phyloP scores from a whole-genome alignment of 2,329 filamentous ascomycete species.

The Sporothrix humicola region DNA sequence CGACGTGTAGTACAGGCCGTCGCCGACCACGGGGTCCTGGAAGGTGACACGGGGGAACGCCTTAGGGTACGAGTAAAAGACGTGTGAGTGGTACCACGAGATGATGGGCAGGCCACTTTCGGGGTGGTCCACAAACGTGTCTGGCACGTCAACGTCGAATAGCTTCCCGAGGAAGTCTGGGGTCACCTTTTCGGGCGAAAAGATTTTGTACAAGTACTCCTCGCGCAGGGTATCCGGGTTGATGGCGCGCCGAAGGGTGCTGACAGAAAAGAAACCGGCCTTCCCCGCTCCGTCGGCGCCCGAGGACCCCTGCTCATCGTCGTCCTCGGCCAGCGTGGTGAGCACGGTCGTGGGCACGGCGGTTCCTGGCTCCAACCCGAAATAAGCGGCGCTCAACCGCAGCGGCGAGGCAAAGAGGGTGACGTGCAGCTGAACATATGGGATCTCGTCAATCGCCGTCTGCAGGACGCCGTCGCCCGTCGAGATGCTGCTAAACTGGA shows the following conservation, averaged over 20 bases:
- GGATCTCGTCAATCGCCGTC: constrained; percentile 73
- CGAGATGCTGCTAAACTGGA: constrained; percentile 77
- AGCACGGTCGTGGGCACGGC: constrained; percentile 75
- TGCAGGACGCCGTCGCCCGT: constrained; percentile 70
- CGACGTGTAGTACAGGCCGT: constrained; percentile 72
- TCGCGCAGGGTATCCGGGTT: constrained; percentile 62
- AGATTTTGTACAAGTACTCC: constrained; percentile 70
- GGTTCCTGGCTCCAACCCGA: constrained; percentile 65
- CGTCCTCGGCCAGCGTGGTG: constrained; percentile 74
- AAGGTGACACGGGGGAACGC: constrained; percentile 86
- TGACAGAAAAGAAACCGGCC: constrained; percentile 85
- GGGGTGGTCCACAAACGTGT: constrained; percentile 46
- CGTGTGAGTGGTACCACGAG: constrained; percentile 77
- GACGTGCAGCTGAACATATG: constrained; percentile 85
- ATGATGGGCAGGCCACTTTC: constrained; percentile 57
- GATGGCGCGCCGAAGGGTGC: constrained; percentile 67
- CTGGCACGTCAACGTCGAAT: constrained; percentile 56
- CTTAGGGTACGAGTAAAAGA: constrained; percentile 86
- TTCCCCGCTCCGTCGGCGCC: constrained; percentile 68
- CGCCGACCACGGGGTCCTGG: constrained; percentile 74
- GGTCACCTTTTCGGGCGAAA: constrained; percentile 62
- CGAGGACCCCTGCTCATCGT: constrained; percentile 51
- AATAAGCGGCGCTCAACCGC: constrained; percentile 72
- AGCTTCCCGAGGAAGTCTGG: constrained; percentile 59
- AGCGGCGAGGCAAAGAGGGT: constrained; percentile 84